Evolutionary conservation across 73 alveolate genomes (phyloP).

Genomic region (Breviolum minutum): DNA sequence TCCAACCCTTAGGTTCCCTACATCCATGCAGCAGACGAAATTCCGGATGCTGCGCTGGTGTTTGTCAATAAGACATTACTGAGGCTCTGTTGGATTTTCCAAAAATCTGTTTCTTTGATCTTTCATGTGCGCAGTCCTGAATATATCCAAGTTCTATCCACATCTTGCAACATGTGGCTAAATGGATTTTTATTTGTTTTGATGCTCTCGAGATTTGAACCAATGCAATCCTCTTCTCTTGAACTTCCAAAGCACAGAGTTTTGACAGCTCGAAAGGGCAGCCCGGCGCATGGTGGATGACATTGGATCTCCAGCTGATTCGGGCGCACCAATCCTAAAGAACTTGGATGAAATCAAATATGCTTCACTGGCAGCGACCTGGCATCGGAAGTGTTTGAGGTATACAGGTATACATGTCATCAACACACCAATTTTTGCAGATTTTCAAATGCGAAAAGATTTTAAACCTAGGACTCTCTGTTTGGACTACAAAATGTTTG

Average conservation of each 20-base stretch:
- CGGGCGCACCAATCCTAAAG: not conserved
- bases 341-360: not conserved
- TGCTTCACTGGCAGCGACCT: conserved; percentile 2
- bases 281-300: conserved; percentile 11
- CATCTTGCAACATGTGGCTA: no score
- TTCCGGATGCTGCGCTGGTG: conserved; percentile 80
- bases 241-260: no score
- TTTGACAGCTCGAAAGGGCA: not conserved
- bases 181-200: no score
- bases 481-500: not conserved
- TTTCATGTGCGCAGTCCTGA: no score
- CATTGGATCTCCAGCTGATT: not conserved
- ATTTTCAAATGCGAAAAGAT: not conserved
- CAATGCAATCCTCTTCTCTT: no score
- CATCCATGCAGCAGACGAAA: conserved; percentile 58
- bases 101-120: not conserved
- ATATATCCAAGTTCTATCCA: no score
- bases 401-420: not conserved
- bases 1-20: conserved; percentile 34
- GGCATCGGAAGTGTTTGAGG: not conserved
- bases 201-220: no score
- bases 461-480: not conserved
- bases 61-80: conserved; percentile 80
- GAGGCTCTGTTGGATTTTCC: not conserved
- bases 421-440: not conserved